Evolutionary conservation across 176 grass and related monocot genomes (phyloP).

Genomic region (Carex myosuroides): DNA sequence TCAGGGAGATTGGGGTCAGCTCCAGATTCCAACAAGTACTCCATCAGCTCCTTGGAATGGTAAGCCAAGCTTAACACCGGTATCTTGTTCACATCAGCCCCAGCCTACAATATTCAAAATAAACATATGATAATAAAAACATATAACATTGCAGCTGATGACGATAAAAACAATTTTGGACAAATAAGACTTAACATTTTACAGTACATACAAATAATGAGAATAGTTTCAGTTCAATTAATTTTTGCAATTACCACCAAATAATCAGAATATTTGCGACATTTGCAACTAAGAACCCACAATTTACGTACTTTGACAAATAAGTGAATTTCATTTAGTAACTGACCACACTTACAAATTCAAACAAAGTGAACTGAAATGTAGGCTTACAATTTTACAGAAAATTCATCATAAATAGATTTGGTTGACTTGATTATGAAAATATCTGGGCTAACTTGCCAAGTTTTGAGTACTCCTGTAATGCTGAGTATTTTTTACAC

Average conservation of each 20-base stretch:
- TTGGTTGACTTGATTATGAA: neutral
- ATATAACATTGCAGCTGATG: neutral
- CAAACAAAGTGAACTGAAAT: neutral
- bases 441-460: neutral
- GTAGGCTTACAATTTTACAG: neutral
- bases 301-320: no score
- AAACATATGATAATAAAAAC: neutral
- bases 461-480: neutral
- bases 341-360: no score
- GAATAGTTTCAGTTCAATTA: no score
- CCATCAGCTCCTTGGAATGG: neutral
- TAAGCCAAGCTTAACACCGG: neutral
- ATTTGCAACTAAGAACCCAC: no score
- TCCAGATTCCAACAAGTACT: constrained; percentile 11
- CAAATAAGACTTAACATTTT: no score
- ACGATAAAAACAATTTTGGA: neutral
- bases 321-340: no score
- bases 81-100: constrained; percentile 1
- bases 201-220: no score
- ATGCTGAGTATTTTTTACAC: no score
- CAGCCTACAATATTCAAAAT: constrained; percentile 2
- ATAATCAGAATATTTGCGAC: no score
- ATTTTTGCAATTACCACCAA: no score
- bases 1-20: constrained; percentile 5
- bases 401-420: neutral